These are phyloP conservation scores for Fusarium sp. DNA, from an alignment of 2,329 filamentous ascomycete species.

Conservation along the genomic window DNA sequence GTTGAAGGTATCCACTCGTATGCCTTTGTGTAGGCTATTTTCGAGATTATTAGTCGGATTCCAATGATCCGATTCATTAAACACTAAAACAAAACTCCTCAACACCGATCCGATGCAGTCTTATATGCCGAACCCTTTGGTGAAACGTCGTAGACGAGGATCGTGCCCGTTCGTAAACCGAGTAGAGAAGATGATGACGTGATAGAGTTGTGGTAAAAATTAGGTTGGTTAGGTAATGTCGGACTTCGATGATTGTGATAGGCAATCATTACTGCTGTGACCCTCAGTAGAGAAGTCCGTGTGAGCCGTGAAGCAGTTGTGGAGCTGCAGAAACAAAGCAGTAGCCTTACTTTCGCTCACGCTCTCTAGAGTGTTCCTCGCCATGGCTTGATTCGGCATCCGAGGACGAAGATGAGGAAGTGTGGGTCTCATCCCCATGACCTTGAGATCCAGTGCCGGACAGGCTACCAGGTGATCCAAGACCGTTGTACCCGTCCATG, in stretches of 20 bases:
- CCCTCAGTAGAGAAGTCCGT: not conserved
- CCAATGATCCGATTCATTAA: conserved; percentile 35
- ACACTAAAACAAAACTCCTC: conserved; percentile 45
- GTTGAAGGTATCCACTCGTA: conserved; percentile 28
- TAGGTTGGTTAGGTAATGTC: conserved; percentile 9
- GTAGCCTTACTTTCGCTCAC: conserved; percentile 40
- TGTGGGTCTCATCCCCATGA: conserved; percentile 54
- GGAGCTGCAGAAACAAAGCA: not conserved
- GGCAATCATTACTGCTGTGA: not conserved
- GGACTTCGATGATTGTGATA: not conserved
- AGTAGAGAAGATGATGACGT: conserved; percentile 36
- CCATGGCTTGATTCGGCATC: conserved; percentile 57
- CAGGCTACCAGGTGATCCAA: conserved; percentile 62
- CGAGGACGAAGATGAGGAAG: conserved; percentile 56
- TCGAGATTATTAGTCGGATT: conserved; percentile 44
- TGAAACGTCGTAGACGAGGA: conserved; percentile 42
- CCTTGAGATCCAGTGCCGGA: conserved; percentile 55
- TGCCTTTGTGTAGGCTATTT: conserved; percentile 15
- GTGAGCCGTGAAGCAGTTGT: not conserved
- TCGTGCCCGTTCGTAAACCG: conserved; percentile 45
- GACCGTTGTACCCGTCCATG: conserved; percentile 63
- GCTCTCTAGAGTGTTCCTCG: conserved; percentile 47
- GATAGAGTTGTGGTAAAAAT: conserved; percentile 18
- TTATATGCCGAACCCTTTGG: conserved; percentile 48
- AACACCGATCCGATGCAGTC: conserved; percentile 55